These are phyloP conservation scores for Plasmodium coatneyi DNA, from an alignment of 169 alveolate genomes.

Conservation along the genomic window DNA sequence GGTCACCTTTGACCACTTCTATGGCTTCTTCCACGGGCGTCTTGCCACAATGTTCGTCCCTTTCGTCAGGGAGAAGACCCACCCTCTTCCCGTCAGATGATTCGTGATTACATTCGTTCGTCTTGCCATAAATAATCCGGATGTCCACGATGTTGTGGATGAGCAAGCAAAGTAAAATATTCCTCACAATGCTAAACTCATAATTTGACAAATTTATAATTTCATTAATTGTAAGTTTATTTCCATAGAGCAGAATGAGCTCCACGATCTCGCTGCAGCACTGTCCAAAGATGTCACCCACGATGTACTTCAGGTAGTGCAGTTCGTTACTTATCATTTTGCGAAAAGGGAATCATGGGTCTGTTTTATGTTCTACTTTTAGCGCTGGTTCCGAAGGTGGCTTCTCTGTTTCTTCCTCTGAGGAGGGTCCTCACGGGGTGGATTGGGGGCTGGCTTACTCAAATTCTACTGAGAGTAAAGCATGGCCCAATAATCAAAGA, in stretches of 20 bases:
- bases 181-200: conserved; percentile 46
- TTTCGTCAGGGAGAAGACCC: neutral
- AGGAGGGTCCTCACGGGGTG: neutral
- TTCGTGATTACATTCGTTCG: conserved; percentile 38
- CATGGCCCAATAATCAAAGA: neutral
- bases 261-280: conserved; percentile 52
- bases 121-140: conserved; percentile 24
- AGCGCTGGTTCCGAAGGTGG: neutral
- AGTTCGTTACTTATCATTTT: conserved; percentile 58
- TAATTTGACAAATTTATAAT: conserved; percentile 42
- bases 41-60: neutral
- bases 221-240: conserved; percentile 51
- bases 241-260: conserved; percentile 52
- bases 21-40: neutral
- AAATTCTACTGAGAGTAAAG: neutral
- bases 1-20: neutral
- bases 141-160: conserved; percentile 51
- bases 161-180: conserved; percentile 30
- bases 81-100: neutral
- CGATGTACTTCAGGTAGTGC: conserved; percentile 49
- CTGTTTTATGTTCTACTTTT: neutral
- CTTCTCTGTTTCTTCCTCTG: neutral
- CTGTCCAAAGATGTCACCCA: conserved; percentile 42
- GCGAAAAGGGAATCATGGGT: neutral
- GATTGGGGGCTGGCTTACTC: neutral